phyloP scores from a whole-genome alignment of 2,329 filamentous ascomycete species.

The Colletotrichum liaoningense region DNA sequence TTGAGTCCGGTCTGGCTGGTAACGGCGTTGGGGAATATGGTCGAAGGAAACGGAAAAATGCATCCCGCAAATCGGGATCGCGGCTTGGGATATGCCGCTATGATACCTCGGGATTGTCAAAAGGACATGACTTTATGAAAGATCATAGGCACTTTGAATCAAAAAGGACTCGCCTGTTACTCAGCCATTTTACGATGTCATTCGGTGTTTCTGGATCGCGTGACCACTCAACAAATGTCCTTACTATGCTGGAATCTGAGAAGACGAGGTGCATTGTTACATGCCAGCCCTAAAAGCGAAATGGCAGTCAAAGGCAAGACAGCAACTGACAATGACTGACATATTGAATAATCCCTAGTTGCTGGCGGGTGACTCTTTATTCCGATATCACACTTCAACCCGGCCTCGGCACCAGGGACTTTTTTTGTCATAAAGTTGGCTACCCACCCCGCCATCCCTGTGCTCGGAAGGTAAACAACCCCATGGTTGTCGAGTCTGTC shows the following conservation, averaged over 20 bases:
- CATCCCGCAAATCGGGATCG: slow-evolving; percentile 23
- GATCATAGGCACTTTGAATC: slow-evolving; percentile 31
- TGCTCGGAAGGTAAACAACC: not conserved
- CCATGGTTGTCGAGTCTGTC: not conserved
- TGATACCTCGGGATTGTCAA: slow-evolving; percentile 29
- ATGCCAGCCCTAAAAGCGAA: not conserved
- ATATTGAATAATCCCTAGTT: not conserved
- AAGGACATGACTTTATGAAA: slow-evolving; percentile 23
- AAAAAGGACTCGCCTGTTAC: slow-evolving; percentile 33
- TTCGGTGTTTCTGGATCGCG: not conserved
- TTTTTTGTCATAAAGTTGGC: not conserved
- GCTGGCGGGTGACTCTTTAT: not conserved
- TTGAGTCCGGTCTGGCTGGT: slow-evolving; percentile 26
- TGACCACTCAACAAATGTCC: not conserved
- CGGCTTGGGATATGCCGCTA: slow-evolving; percentile 28
- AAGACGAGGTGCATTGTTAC: not conserved
- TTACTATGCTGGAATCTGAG: not conserved
- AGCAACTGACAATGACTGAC: too few relatives aligned
- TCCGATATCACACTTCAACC: not conserved
- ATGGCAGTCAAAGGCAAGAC: not conserved
- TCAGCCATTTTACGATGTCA: slow-evolving; percentile 19
- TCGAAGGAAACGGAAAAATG: slow-evolving; percentile 29
- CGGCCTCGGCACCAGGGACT: not conserved
- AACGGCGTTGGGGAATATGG: slow-evolving; percentile 56
- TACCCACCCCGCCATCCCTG: not conserved